Conservation (phyloP, 768 basidiomycete genomes). For the Lentinula boryana region DNA sequence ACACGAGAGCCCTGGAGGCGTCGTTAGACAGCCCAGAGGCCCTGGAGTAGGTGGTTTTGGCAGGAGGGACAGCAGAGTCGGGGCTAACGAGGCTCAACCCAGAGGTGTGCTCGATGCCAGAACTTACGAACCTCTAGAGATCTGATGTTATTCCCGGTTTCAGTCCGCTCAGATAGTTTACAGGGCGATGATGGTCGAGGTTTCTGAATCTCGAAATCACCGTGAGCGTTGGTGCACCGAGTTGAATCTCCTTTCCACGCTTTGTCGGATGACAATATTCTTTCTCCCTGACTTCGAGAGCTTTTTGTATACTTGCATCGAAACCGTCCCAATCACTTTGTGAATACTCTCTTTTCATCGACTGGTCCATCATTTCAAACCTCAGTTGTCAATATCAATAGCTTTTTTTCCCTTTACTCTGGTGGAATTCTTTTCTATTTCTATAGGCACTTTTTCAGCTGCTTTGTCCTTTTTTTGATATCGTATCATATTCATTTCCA, state of each 20-base stretch:
- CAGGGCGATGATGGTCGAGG: constrained; percentile 39
- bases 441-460: neutral
- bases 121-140: constrained; percentile 83
- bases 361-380: neutral
- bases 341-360: neutral
- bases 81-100: constrained; percentile 37
- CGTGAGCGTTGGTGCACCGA: neutral
- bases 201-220: constrained; percentile 18
- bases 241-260: neutral
- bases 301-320: constrained; percentile 5
- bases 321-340: neutral
- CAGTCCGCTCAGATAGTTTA: constrained; percentile 39
- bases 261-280: neutral
- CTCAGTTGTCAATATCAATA: neutral
- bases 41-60: constrained; percentile 76
- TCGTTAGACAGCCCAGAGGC: constrained; percentile 82
- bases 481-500: constrained; percentile 9
- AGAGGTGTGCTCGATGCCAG: constrained; percentile 77
- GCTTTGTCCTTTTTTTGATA: neutral
- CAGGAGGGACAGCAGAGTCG: constrained; percentile 54
- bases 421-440: neutral
- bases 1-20: constrained; percentile 42
- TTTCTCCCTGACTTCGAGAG: neutral
- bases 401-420: neutral
- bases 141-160: constrained; percentile 36